phyloP scores from a whole-genome alignment of 169 alveolate genomes.

The Toxoplasma gondii region DNA sequence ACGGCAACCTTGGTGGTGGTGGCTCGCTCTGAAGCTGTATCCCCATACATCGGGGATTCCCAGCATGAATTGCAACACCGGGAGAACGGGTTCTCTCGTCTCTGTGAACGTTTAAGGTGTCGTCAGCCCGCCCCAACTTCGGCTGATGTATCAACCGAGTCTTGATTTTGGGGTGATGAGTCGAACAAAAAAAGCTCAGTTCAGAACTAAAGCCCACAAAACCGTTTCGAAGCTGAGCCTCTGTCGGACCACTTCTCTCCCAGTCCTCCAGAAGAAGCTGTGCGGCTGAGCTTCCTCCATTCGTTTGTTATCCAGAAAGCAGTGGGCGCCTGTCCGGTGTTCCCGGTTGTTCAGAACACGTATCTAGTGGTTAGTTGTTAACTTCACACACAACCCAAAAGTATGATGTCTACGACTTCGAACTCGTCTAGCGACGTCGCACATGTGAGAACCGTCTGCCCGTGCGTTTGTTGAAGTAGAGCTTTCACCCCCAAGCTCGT shows the following conservation, averaged over 20 bases:
- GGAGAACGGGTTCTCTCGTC: background rate
- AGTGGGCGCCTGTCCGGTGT: too few relatives aligned
- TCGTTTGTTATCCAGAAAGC: too few relatives aligned
- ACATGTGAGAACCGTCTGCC: too few relatives aligned
- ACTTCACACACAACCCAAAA: too few relatives aligned
- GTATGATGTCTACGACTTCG: too few relatives aligned
- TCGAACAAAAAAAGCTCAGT: background rate
- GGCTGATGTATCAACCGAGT: background rate
- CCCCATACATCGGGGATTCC: background rate
- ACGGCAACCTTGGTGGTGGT: background rate
- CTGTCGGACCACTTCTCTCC: background rate
- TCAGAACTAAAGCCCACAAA: background rate
- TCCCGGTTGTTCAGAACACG: too few relatives aligned
- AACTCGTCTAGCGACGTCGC: too few relatives aligned
- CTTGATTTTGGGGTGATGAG: constrained; percentile 32
- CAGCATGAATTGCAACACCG: background rate
- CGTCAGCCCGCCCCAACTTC: constrained; percentile 38
- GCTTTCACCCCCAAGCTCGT: too few relatives aligned
- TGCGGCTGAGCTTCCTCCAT: too few relatives aligned
- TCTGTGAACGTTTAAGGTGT: background rate
- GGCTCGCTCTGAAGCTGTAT: background rate
- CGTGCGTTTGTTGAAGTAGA: too few relatives aligned
- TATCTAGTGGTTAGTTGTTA: too few relatives aligned
- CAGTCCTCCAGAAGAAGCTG: too few relatives aligned
- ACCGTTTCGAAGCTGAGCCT: background rate